Base-by-base conservation (phyloP, 2,329 filamentous ascomycete genomes). In the Apiospora arundinis region DNA sequence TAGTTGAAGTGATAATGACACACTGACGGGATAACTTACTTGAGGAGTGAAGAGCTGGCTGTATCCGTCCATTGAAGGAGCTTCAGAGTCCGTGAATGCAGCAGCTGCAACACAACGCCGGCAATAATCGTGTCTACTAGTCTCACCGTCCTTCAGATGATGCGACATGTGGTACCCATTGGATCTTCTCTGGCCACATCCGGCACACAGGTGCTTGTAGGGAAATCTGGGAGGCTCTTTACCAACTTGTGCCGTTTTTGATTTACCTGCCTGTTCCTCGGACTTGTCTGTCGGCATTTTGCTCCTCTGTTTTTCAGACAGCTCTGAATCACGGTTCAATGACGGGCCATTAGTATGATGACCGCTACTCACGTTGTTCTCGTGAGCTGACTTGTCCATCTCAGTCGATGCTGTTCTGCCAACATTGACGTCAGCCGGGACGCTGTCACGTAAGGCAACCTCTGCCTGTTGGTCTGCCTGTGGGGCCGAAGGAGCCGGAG, bases 131-230 rank as follows among this genome's bases (percentile, higher is more conserved):
- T 63, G 23, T 56, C 66, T 65, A 25, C 70, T 68, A 1, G 21
- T 23, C 44, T 71, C 70, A 8, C 68, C 72, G n/a, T 23, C 28
- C 32, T 71, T 70, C 16, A 73, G 49, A 16, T 37, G 63, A 25
- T 73, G 68, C n/a, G 68, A 67, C 65, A 73, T 70, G 37, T 73
- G 72, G n/a, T 73, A 73, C 8, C 72, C 72, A 21, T 65, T 63
- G 5, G 72, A 73, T 70, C 72, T 52, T 21, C 32, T 65, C 46
- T 70, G 71, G 16, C 72, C 72, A 65, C 72, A 73, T 18, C 68
- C 72, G 16, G 70, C 70, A 49, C 72, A 73, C 1, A 71, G 40
- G 42, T 73, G 72, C 45, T 63, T 73, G 11, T 69, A 42, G 37
- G 56, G 32, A 28, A 63, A 63, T 11, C 56, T 11, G 18, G 21